Evolutionary conservation across 2,329 filamentous ascomycete species (phyloP), one percentile per base, ranked within the genome.

Genomic region (Fusarium zealandicum): DNA sequence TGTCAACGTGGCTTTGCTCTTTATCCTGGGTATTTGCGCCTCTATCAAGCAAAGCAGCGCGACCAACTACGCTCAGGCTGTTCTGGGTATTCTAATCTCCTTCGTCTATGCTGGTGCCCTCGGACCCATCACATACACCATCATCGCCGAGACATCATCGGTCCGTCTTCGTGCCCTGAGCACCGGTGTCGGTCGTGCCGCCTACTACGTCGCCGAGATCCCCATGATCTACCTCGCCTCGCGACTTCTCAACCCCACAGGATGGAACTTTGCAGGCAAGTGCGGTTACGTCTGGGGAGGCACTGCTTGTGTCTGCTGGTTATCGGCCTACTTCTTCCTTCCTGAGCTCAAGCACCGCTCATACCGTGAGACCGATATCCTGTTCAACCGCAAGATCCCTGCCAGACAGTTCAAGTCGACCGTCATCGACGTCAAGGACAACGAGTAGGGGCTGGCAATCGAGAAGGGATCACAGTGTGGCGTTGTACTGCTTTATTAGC

Each of bases 101-200:
- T 82, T 89, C 53, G 72, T 87, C 20, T 89, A 86, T 73, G 81
- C 79, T 47, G 69, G 84, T 14, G 82, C 82, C 57, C 83, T 82
- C 12, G 85, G 82, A 4, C 85, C 85, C 36, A 81, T 81, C 37
- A 86, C 85, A 9, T 88, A 81, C 79, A 81, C 83, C 72, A 84
- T 88, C 65, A 87, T 88, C 54, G 83, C 81, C 56, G 85, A 88
- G 72, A 88, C 85, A 5, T 86, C 85, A 1, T 75, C 85, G 35
- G 79, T 88, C 51, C 84, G 85, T 60, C 84, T 88, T 30, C 72
- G 85, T 38, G 81, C 85, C 27, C 72, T 88, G 31, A 88, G 82
- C 9, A 88, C 85, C 9, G 85, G 83, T 70, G 73, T 87, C 41
- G 85, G 85, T 66, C 84, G 85, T 66, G 84, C 73, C 46, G 73